Evolutionary conservation across 2,329 filamentous ascomycete genomes (phyloP), one percentile per base, ranked within the genome.

Genomic region (Aspergillus versicolor): DNA sequence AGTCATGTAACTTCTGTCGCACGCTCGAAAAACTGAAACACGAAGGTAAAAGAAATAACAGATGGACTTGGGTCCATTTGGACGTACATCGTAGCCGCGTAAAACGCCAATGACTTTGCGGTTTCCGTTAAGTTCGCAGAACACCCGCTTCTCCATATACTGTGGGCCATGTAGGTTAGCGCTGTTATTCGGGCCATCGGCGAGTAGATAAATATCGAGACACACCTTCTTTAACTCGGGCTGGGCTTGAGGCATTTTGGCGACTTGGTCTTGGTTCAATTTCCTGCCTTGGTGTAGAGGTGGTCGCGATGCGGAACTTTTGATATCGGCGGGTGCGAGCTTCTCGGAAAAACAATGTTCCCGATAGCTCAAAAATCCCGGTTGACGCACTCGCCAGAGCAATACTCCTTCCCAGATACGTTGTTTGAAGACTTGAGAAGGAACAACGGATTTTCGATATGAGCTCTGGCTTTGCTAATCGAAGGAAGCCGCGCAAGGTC

Each of bases 141-240:
- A 96, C 72, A 99, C 85, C 79, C 93, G 86, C 86, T 99, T 99
- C 83, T 99, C 94, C 79, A 99, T 92, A 79, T 99, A 99, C 94
- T 99, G 61, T 62, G 61, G 57, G 55, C 15, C 5, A 59, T 37
- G 48, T 27, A 19, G 57, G 70, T 54, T 66, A 66, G 49, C 43
- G 38, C 32, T n/a, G 38, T 56, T 40, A 42, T 34, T 45, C 30
- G 46, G 59, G 37, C 17, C 21, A 4, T 12, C 12, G 19, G 40
- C 12, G 6, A 12, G 19, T 15, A 30, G 7, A 22, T 38, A 11
- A 2, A 17, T 17, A 17, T 30, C 2, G 17, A 6, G 38, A 72
- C 73, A 58, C 79, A 95, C 94, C 87, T 97, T 99, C 81, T 97
- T 99, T 63, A 99, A 86, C 82, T 99, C 95, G 70, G 94, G 94